Percentiles rank a stretch among this genome's conserved stretches.
Conservation (phyloP, 306 rosid species). For the Amphicarpaea edgeworthii region DNA sequence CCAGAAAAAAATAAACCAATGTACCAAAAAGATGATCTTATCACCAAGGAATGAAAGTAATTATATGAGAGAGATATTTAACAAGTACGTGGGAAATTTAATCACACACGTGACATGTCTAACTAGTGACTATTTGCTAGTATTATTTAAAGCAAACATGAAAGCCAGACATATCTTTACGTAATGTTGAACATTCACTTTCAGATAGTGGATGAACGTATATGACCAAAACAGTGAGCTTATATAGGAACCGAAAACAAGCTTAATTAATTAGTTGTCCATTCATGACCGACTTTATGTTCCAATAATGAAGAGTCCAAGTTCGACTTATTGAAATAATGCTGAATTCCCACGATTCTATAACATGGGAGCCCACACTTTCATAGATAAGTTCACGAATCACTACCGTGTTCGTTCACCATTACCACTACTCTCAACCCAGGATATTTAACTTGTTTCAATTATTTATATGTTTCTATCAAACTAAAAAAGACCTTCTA, state of each 20-base stretch:
- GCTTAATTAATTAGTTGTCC: constrained; percentile 32
- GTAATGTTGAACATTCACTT: background rate
- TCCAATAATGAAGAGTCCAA: constrained; percentile 5
- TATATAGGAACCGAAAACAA: background rate
- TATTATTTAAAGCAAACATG: background rate
- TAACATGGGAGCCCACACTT: constrained; percentile 20
- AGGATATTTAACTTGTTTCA: background rate
- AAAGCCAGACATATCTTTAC: background rate
- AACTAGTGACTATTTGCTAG: background rate
- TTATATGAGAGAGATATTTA: background rate
- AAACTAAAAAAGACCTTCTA: background rate
- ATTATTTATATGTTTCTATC: constrained; percentile 28
- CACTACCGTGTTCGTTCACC: background rate
- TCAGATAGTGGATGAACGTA: background rate
- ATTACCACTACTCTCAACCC: background rate
- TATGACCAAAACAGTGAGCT: background rate
- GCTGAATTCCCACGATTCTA: background rate
- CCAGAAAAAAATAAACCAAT: too few species aligned
- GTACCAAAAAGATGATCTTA: too few species aligned
- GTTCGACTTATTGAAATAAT: constrained; percentile 15
- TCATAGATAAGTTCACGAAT: background rate
- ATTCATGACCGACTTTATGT: constrained; percentile 14
- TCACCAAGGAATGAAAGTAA: background rate
- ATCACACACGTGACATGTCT: constrained; percentile 23
- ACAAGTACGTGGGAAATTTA: constrained; percentile 15